Conservation (phyloP, 768 basidiomycete genomes). For the Auriculariales sp. region DNA sequence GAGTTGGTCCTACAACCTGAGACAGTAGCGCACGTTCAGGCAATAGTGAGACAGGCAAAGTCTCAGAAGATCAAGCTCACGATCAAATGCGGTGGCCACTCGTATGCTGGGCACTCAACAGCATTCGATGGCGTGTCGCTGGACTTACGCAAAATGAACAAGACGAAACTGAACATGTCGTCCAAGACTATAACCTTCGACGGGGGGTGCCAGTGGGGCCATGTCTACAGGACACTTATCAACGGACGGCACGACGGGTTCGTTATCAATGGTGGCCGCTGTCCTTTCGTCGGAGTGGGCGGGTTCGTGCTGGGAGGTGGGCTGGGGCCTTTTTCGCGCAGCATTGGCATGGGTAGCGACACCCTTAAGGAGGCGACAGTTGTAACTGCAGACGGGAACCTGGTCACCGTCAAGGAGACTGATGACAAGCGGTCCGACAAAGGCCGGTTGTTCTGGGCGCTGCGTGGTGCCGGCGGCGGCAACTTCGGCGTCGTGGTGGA, state of each 20-base stretch:
- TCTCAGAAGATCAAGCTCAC: neutral
- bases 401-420: neutral
- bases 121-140: neutral
- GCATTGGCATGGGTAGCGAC: neutral
- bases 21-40: neutral
- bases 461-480: neutral
- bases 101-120: neutral
- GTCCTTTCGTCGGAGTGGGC: neutral
- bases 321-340: neutral
- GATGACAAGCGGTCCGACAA: neutral
- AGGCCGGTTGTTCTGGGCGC: neutral
- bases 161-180: neutral
- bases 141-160: neutral
- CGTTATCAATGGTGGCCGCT: neutral
- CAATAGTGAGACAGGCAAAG: neutral
- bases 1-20: neutral
- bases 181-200: neutral
- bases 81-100: neutral
- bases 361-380: neutral
- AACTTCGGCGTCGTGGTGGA: neutral
- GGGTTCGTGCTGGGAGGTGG: neutral
- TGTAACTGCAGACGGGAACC: neutral
- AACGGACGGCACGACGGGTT: neutral
- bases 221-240: neutral
- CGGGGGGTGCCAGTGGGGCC: neutral